phyloP scores from a whole-genome alignment of 1,284 basidiomycete genomes.

The Ganoderma lingzhi region DNA sequence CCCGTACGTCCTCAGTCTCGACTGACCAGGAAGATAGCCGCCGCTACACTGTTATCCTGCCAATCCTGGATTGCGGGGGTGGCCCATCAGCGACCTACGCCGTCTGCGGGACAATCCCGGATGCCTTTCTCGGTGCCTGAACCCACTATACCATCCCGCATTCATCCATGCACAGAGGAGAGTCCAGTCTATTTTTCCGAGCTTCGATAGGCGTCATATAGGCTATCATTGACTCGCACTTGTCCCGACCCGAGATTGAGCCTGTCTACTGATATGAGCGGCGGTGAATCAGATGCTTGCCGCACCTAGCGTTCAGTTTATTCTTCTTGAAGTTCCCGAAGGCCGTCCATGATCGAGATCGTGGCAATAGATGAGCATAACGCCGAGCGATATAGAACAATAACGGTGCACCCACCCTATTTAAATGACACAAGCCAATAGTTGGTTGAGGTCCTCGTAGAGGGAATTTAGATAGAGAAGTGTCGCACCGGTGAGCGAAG shows the following conservation, averaged over 20 bases:
- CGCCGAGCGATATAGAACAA: neutral
- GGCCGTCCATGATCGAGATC: neutral
- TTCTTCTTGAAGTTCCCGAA: neutral
- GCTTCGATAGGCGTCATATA: neutral
- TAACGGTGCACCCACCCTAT: neutral
- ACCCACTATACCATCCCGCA: neutral
- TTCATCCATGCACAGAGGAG: neutral
- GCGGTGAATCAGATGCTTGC: neutral
- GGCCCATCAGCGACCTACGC: neutral
- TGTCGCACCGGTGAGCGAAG: too few species aligned
- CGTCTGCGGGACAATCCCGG: constrained; percentile 2
- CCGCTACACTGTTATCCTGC: neutral
- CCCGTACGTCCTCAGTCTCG: neutral
- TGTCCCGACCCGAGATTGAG: constrained; percentile 3
- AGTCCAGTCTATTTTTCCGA: constrained; percentile 8
- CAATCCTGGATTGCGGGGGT: neutral
- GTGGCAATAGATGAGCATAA: neutral
- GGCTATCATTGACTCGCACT: neutral
- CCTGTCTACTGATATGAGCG: neutral
- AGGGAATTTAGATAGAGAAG: neutral
- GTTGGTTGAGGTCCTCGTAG: too few species aligned
- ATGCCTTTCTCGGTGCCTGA: constrained; percentile 1
- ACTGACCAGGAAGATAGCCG: neutral
- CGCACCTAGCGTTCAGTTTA: neutral
- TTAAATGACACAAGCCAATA: too few species aligned